Evolutionary conservation across 768 basidiomycete genomes (phyloP).

Genomic region (Mycena leptocephala): DNA sequence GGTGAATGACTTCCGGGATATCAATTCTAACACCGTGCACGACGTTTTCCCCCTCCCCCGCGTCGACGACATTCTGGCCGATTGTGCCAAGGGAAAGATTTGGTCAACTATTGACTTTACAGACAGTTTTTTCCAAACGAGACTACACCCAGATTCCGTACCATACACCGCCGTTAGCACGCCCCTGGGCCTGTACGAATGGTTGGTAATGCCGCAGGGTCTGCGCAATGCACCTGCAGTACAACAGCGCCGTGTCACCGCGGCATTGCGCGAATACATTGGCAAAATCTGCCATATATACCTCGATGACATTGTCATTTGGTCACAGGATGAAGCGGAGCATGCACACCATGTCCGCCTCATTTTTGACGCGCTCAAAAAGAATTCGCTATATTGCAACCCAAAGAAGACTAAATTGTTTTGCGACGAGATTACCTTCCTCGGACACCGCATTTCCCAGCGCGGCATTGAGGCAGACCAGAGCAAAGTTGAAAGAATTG

Average conservation of each 20-base stretch:
- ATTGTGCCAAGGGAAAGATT: constrained; percentile 53
- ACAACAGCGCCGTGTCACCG: constrained; percentile 52
- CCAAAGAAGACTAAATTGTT: constrained; percentile 37
- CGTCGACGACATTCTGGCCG: constrained; percentile 48
- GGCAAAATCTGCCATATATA: constrained; percentile 62
- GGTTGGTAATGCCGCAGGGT: constrained; percentile 60
- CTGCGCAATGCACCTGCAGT: constrained; percentile 52
- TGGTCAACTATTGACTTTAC: constrained; percentile 59
- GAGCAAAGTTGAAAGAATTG: constrained; percentile 45
- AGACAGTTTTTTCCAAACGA: constrained; percentile 58
- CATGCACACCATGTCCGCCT: constrained; percentile 44
- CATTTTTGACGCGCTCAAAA: constrained; percentile 40
- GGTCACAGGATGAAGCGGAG: constrained; percentile 54
- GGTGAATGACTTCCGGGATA: constrained; percentile 46
- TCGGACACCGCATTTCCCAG: constrained; percentile 46
- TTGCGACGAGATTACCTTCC: constrained; percentile 30
- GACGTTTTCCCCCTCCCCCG: constrained; percentile 44
- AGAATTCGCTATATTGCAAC: constrained; percentile 41
- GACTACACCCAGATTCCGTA: constrained; percentile 39
- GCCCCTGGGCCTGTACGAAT: constrained; percentile 57
- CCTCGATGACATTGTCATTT: constrained; percentile 64
- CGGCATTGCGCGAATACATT: constrained; percentile 49
- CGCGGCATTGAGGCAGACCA: constrained; percentile 42
- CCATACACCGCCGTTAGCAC: constrained; percentile 53
- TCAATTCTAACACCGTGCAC: constrained; percentile 43